Base-by-base conservation (phyloP, 352 stramenopile species). In the Phytophthora nicotianae region DNA sequence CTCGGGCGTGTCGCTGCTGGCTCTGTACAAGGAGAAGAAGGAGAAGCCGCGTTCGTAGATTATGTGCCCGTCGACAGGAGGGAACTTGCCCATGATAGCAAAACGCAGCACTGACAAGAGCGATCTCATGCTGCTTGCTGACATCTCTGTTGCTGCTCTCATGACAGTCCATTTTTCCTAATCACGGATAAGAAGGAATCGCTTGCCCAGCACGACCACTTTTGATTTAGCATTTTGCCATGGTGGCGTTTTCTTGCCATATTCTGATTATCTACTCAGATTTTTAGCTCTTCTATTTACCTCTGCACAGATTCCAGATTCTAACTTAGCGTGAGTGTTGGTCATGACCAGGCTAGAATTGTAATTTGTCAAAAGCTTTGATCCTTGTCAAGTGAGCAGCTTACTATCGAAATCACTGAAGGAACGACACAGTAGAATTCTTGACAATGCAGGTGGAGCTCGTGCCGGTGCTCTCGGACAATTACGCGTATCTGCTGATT, bases 21-120 rank as follows among this genome's bases (percentile, higher is more conserved):
- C 97, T 71, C 93, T 99, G 67, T 99, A 99, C 95, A 99, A 99
- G 94, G 90, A 99, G 81, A 99, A 99, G 96, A 99, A 99, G 96
- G 98, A 99, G 81, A 99, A 99, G 92, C 97, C 97, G 68, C 94
- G 97, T 93, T 98, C 93, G 70, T 98, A 98, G 93, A 90, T 81
- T 72, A 73, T 76, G 61, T 53, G 50, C 43, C 32, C 27, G 45
- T 58, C 14, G 45, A 60, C 38, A 35, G 23, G 45, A 41, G 24
- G 64, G 50, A 70, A 58, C 50, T 65, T 32, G 49, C 17, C 24
- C 17, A 55, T 58, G 27, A 24, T 42, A n/a, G 62, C 38, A 16
- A 20, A 45, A 20, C 40, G 43, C 53, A 66, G 21, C 16, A 32
- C 40, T 16, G 4, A 19, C 41, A 21, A 50, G 0, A 10, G 23